Evolutionary conservation across 108 stramenopile genomes (phyloP).

Genomic region (Skeletonema potamos): DNA sequence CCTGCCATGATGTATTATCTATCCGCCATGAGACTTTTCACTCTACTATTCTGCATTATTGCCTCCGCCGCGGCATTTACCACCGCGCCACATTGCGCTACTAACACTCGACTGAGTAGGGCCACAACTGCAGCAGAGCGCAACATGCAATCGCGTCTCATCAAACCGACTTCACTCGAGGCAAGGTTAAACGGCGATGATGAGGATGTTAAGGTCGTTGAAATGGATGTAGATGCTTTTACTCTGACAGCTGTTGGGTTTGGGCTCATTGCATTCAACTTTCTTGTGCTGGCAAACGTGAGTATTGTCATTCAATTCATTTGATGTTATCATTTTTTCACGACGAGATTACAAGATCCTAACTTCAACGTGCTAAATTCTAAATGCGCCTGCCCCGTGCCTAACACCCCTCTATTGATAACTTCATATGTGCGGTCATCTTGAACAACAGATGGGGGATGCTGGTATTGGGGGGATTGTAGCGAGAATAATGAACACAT

Average conservation of each 20-base stretch:
- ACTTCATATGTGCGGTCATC: no score
- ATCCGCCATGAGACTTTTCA: not conserved
- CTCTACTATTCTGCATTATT: not conserved
- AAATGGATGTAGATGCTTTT: constrained; percentile 69
- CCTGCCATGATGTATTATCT: no score
- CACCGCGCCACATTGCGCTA: not conserved
- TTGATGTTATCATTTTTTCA: not conserved
- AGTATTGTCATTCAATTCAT: not conserved
- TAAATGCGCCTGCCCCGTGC: no score
- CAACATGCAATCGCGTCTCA: not conserved
- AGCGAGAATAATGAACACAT: constrained; percentile 75
- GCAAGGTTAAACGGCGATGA: constrained; percentile 14
- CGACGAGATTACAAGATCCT: not conserved
- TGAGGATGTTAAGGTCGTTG: constrained; percentile 62
- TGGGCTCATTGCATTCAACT: constrained; percentile 83
- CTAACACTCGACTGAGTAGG: not conserved
- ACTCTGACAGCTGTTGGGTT: constrained; percentile 83
- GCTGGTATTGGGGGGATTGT: constrained; percentile 78
- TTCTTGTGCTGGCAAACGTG: constrained; percentile 80
- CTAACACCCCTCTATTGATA: no score
- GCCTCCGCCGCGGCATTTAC: not conserved
- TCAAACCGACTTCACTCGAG: not conserved
- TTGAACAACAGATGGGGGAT: constrained; percentile 83
- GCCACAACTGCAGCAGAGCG: not conserved
- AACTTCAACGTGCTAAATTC: not conserved